Evolutionary conservation across 2,329 filamentous ascomycete genomes (phyloP), one percentile per base, ranked within the genome.

Genomic region (Ascosphaera apis): DNA sequence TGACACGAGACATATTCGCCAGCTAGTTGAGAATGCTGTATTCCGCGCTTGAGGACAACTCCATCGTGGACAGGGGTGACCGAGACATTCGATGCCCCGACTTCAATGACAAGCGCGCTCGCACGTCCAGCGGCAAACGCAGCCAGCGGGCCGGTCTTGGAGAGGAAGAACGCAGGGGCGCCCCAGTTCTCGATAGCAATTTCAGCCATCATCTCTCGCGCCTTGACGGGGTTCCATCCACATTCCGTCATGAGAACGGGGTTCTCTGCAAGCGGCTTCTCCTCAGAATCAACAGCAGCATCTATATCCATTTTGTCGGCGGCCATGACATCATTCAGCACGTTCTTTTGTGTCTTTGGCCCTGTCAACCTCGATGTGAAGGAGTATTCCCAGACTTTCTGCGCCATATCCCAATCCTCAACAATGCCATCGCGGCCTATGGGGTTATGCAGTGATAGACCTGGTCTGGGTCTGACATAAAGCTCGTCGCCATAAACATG

Each of bases 201-300:
- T 71, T 98, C 88, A 52, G 88, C 95, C 88, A 98, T 98, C 83
- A 98, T 98, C 75, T 98, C 88, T 76, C 88, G 81, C 75, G 98
- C 98, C 70, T 81, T 91, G 76, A 95, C 95, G 63, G 88, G 88
- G 77, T 98, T 98, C 77, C 98, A 95, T 52, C 88, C 88, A 53
- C 88, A 88, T 72, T 98, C 88, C 53, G 88, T 98, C 63, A 98
- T 74, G 59, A 98, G 76, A 60, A 95, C 84, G 54, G 88, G 88
- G 76, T 98, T 88, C 78, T 98, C 88, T 35, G 76, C 70, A 41
- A 98, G 64, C 5, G 81, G 72, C 57, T 83, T 88, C 54, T 91
- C 66, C 39, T 70, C 66, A 30, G 64, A 47, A 31, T 61, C 72
- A 40, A 72, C 62, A 11, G 6, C 21, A 25, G 21, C 11, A 25